phyloP scores from a whole-genome alignment of 2,329 filamentous ascomycete species.

The Fusarium chaquense region DNA sequence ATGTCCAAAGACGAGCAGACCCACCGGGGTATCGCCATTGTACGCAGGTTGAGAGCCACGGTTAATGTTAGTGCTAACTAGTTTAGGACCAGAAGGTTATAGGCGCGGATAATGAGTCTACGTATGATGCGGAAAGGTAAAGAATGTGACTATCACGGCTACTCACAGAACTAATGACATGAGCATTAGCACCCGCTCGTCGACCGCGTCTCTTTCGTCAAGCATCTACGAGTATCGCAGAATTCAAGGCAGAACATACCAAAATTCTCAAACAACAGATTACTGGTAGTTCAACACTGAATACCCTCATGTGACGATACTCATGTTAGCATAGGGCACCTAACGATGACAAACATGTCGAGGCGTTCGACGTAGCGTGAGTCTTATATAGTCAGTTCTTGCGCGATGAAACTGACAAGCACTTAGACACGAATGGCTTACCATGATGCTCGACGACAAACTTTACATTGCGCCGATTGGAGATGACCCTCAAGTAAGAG shows the following conservation, averaged over 20 bases:
- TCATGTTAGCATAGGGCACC: slow-evolving; percentile 17
- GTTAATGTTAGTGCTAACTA: not conserved
- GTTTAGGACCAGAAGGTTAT: not conserved
- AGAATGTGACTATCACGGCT: rapidly evolving
- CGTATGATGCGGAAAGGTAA: slow-evolving; percentile 17
- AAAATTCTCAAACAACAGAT: slow-evolving; percentile 29
- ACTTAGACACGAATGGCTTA: slow-evolving; percentile 32
- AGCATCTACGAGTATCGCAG: slow-evolving; percentile 31
- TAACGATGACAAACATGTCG: slow-evolving; percentile 32
- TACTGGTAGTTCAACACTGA: slow-evolving; percentile 10
- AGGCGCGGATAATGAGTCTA: not conserved
- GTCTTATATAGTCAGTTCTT: not conserved
- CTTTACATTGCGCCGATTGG: slow-evolving; percentile 23
- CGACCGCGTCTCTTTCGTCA: slow-evolving; percentile 20
- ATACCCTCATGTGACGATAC: no score
- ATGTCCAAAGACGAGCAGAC: not conserved
- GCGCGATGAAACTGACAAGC: not conserved
- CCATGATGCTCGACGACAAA: slow-evolving; percentile 33
- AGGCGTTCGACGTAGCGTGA: slow-evolving; percentile 34
- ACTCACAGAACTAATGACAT: not conserved
- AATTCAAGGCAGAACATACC: slow-evolving; percentile 31
- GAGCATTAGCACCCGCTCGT: slow-evolving; percentile 2
- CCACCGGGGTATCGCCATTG: not conserved
- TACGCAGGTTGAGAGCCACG: rapidly evolving
- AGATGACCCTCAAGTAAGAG: slow-evolving; percentile 17